phyloP scores from a whole-genome alignment of 1,284 basidiomycete genomes.

The Inonotus hispidus region DNA sequence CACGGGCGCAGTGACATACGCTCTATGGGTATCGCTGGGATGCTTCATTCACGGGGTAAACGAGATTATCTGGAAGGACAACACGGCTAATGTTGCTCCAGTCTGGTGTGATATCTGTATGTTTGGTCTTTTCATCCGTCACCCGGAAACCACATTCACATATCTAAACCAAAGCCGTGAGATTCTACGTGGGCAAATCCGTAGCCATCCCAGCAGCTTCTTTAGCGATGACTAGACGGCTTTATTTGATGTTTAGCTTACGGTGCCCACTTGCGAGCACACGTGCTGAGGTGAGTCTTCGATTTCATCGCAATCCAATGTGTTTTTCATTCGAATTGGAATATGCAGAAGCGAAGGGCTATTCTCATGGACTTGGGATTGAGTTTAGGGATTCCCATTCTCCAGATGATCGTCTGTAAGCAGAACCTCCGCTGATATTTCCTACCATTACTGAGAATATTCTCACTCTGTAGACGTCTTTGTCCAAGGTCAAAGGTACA shows the following conservation, averaged over 20 bases:
- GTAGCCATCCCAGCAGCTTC: constrained; percentile 37
- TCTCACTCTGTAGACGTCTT: constrained; percentile 33
- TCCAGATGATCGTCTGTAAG: constrained; percentile 42
- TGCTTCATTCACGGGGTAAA: constrained; percentile 48
- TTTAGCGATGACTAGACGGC: constrained; percentile 41
- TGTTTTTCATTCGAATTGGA: no score
- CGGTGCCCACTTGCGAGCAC: background rate
- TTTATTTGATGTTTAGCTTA: constrained; percentile 37
- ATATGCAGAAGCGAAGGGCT: constrained; percentile 3
- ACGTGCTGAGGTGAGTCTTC: background rate
- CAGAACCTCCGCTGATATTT: background rate
- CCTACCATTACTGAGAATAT: background rate
- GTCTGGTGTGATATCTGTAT: constrained; percentile 53
- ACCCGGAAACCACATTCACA: background rate
- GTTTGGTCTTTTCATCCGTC: constrained; percentile 9
- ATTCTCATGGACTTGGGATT: constrained; percentile 3
- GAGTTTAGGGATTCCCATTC: constrained; percentile 3
- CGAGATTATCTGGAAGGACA: constrained; percentile 52
- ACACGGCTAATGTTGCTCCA: constrained; percentile 32
- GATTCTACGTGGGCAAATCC: constrained; percentile 29
- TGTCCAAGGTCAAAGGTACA: constrained; percentile 48
- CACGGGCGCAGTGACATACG: constrained; percentile 49
- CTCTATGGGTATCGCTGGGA: constrained; percentile 47
- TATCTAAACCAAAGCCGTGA: constrained; percentile 28
- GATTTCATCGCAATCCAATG: background rate